Base-by-base conservation (phyloP, 176 grass and related monocot species). In the Carex littledalei region DNA sequence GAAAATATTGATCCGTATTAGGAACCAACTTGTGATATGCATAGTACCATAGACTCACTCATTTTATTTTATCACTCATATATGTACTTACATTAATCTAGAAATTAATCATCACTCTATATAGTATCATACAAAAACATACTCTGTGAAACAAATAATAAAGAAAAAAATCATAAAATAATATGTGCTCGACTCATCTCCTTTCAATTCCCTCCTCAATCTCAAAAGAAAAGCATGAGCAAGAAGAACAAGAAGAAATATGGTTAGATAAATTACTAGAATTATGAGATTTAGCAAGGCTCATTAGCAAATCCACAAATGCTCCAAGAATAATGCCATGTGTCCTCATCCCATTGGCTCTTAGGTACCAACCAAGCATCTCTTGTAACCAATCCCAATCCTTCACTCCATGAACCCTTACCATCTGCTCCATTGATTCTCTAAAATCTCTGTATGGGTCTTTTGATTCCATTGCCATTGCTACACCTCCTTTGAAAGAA, bases 401-500 rank as follows among this genome's bases (percentile, higher is more conserved):
- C 86, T 84, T 64, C 12, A 45, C 86, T 12, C 89, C 88, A 39
- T 79, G 89, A 83, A 87, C 92, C 78, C 84, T 77, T 67, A 97
- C 88, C 94, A 94, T 94, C 89, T 94, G 87, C 87, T 91, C 90
- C 94, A 97, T 97, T 45, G 94, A 97, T 50, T 63, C 81, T 81
- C 89, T 87, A 63, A 97, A 97, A 78, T 97, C 94, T 5, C 34
- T 62, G 74, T 94, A 92, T 53, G 91, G 92, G 56, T 97, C 89
- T 20, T 56, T 20, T 0, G 92, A 97, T 45, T 94, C 92, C 78
- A 97, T 81, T n/a, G 87, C 62, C 81, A 91, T 70, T 22, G 87
- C 92, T 12, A 90, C 72, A 11, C 90, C 87, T 0, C 92, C 92
- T 59, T 82, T 70, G 62, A 94, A 92, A 71, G 35, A 12, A 10